Base-by-base conservation (phyloP, 768 basidiomycete genomes). In the Tylopilus balloui region DNA sequence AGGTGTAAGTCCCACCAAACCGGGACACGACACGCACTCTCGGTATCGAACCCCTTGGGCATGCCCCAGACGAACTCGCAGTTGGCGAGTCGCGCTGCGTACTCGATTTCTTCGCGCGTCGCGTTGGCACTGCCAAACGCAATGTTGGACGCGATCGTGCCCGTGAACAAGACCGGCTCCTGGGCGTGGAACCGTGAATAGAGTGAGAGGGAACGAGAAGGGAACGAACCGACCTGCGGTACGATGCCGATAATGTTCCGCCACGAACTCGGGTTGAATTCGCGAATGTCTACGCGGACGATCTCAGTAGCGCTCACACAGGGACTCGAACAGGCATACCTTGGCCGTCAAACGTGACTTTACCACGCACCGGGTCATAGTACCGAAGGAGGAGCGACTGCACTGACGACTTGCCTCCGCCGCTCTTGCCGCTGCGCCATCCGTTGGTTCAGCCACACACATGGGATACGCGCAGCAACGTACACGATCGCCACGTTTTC, bases 41-140 rank as follows among this genome's bases (percentile, higher is more conserved):
- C 77, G 1, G 95, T 97, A 57, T 96, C 94, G 58, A 95, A 95
- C 0, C 93, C 92, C 49, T 92, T 76, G 10, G 94, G 93, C 76
- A 98, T 82, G 14, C 88, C 85, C 87, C 92, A 91, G 6, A 97
- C 84, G 62, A 95, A 98, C 60, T 95, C 92, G 68, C 94, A 97
- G 57, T 97, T 96, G 2, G 95, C 95, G 51, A 90, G 80, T 17
- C 87, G 76, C 0, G 93, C 94, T 0, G 92, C 94, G 24, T 83
- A 72, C 65, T 96, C 91, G 19, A 97, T 88, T 51, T 95, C 81
- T 55, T 84, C 83, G 19, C 87, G 77, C 0, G 90, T 88, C 0
- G 83, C 89, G 17, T 77, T 70, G 9, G 79, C 75, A 42, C 85
- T 78, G 3, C 94, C 94, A 59, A 88, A 97, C 0, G 92, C 86